Conservation (phyloP, 257 asterid species). For the Ballota nigra region DNA sequence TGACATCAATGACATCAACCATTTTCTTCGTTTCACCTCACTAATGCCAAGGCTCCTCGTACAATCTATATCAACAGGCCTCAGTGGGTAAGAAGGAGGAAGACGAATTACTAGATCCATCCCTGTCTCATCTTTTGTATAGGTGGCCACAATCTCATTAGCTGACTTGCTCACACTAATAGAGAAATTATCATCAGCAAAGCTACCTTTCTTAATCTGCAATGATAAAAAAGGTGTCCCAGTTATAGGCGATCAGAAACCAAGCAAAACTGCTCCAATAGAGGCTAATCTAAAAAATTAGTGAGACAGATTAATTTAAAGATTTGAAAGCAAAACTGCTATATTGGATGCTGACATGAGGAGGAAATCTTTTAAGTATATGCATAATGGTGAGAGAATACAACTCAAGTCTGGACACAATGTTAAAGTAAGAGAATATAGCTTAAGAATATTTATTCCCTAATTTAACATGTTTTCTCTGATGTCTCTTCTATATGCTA, state of each 20-base stretch:
- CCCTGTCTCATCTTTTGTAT: slow-evolving; percentile 92
- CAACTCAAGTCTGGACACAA: not conserved
- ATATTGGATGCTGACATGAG: not conserved
- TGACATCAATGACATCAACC: slow-evolving; percentile 92
- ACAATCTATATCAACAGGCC: slow-evolving; percentile 89
- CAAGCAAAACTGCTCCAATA: not conserved
- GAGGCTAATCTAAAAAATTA: not conserved
- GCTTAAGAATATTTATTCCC: not conserved
- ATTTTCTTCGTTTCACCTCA: slow-evolving; percentile 86
- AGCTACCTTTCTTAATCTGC: slow-evolving; percentile 84
- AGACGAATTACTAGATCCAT: slow-evolving; percentile 96
- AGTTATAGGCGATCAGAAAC: slow-evolving; percentile 17
- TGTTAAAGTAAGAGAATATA: not conserved
- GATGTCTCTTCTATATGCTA: not conserved
- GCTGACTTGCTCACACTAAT: slow-evolving; percentile 92
- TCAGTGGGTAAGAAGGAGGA: slow-evolving; percentile 93
- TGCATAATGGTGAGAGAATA: not conserved
- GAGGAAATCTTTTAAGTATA: not conserved
- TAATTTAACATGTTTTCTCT: not conserved
- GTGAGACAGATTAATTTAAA: not conserved
- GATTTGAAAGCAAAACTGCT: not conserved
- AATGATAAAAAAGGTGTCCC: slow-evolving; percentile 21
- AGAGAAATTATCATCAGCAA: slow-evolving; percentile 86
- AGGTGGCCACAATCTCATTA: slow-evolving; percentile 95
- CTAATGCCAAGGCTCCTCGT: slow-evolving; percentile 93